phyloP scores from a whole-genome alignment of 768 basidiomycete species.

The Strobilomyces confusus region DNA sequence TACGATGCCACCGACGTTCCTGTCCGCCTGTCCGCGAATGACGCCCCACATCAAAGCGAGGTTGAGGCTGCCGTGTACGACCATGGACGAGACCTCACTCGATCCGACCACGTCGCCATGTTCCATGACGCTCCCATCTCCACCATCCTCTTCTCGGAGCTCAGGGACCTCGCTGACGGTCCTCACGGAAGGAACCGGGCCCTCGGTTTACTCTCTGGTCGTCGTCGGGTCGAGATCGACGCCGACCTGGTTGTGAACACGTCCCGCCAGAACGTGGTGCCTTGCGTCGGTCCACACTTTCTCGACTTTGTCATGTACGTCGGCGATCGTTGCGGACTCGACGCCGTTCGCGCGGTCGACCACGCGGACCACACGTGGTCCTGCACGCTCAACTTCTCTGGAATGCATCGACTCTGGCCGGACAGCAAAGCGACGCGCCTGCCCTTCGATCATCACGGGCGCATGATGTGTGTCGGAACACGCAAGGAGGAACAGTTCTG shows the following conservation, averaged over 20 bases:
- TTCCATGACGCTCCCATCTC: neutral
- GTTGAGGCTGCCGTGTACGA: neutral
- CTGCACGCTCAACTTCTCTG: neutral
- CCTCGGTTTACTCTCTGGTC: neutral
- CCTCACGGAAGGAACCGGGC: neutral
- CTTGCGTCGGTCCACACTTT: neutral
- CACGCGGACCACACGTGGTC: neutral
- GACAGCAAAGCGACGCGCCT: neutral
- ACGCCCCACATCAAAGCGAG: neutral
- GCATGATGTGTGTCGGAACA: neutral
- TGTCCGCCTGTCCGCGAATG: neutral
- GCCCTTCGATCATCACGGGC: neutral
- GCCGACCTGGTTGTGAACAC: neutral
- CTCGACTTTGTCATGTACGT: constrained; percentile 5
- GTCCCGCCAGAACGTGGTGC: rapidly evolving
- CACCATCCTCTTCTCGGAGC: neutral
- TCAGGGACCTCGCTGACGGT: neutral
- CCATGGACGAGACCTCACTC: neutral
- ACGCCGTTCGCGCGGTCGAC: neutral
- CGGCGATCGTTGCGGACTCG: neutral
- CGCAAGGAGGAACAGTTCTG: neutral
- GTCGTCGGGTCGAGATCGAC: neutral
- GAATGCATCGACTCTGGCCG: neutral
- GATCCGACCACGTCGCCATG: neutral
- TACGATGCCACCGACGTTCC: neutral